Percentiles rank a stretch among this genome's conserved stretches.
phyloP scores from a whole-genome alignment of 2,329 filamentous ascomycete genomes.

The Pseudogymnoascus sp. region DNA sequence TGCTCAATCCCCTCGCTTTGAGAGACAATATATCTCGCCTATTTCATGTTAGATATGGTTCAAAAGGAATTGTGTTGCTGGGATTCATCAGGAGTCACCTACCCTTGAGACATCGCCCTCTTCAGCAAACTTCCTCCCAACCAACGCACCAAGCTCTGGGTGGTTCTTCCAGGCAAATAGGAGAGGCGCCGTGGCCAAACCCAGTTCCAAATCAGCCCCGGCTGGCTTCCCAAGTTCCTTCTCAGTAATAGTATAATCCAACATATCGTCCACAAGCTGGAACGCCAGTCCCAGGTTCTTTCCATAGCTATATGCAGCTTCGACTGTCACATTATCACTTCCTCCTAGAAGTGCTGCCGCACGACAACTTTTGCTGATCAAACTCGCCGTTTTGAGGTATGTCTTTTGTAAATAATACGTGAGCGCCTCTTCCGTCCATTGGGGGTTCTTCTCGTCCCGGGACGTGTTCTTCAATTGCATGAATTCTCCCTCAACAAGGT shows the following conservation, averaged over 20 bases:
- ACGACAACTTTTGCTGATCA: constrained; percentile 94
- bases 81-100: constrained; percentile 30
- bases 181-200: constrained; percentile 85
- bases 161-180: constrained; percentile 93
- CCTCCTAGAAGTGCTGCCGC: constrained; percentile 81
- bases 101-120: constrained; percentile 82
- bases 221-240: constrained; percentile 88
- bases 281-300: constrained; percentile 92
- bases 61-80: constrained; percentile 7
- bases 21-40: constrained; percentile 83
- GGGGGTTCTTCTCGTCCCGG: constrained; percentile 72
- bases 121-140: constrained; percentile 80
- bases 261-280: constrained; percentile 94
- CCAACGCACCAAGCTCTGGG: constrained; percentile 73
- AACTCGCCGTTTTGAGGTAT: constrained; percentile 89
- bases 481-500: constrained; percentile 96
- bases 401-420: constrained; percentile 97
- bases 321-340: constrained; percentile 67
- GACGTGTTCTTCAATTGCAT: constrained; percentile 99
- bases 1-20: constrained; percentile 83
- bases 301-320: constrained; percentile 86
- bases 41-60: constrained; percentile 14
- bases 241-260: constrained; percentile 86
- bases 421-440: constrained; percentile 81
- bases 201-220: constrained; percentile 86